Evolutionary conservation across 768 basidiomycete genomes (phyloP).

Genomic region (Amanita brunnescens): DNA sequence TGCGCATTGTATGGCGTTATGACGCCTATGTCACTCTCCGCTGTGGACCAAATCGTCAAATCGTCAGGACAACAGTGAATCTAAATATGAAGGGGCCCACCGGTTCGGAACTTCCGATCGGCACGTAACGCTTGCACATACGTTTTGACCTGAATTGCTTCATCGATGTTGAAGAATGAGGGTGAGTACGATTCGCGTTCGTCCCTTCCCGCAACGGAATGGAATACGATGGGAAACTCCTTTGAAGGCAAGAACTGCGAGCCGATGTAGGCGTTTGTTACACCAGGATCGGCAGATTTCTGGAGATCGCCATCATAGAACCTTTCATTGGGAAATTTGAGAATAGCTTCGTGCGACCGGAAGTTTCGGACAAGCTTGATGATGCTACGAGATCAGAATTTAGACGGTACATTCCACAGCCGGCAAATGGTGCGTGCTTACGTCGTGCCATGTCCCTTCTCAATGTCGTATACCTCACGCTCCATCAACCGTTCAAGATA

Average conservation of each 20-base stretch:
- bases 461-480: slow-evolving; percentile 30
- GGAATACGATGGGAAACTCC: slow-evolving; percentile 56
- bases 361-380: slow-evolving; percentile 59
- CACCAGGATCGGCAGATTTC: slow-evolving; percentile 31
- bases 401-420: neutral
- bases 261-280: slow-evolving; percentile 31
- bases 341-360: slow-evolving; percentile 52
- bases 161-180: slow-evolving; percentile 64
- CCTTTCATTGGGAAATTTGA: slow-evolving; percentile 49
- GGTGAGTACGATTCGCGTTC: slow-evolving; percentile 60
- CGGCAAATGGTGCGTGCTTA: slow-evolving; percentile 8
- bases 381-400: slow-evolving; percentile 27
- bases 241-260: slow-evolving; percentile 33
- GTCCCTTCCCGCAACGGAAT: slow-evolving; percentile 51
- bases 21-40: slow-evolving; percentile 46
- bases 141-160: slow-evolving; percentile 41
- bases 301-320: slow-evolving; percentile 53
- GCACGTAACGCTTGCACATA: slow-evolving; percentile 34
- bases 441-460: slow-evolving; percentile 22
- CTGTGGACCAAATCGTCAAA: slow-evolving; percentile 19
- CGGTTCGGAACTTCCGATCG: slow-evolving; percentile 29
- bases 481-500: slow-evolving; percentile 56
- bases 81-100: slow-evolving; percentile 21
- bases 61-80: neutral
- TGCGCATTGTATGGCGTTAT: slow-evolving; percentile 61